phyloP scores from a whole-genome alignment of 441 rosid genomes.

The Gossypium armourianum region DNA sequence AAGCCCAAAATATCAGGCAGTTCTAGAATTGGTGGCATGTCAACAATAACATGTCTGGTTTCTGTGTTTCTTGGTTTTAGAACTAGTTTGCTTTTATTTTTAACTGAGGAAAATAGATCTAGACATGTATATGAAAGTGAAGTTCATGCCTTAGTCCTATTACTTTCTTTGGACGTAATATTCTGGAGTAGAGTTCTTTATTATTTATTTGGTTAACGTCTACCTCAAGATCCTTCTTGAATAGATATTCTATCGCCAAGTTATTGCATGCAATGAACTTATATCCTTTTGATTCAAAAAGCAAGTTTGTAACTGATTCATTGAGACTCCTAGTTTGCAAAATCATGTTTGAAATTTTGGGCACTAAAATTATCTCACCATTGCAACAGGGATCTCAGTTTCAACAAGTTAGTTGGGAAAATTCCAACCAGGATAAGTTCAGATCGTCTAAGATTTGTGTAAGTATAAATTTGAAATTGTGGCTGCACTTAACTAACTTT shows the following conservation, averaged over 20 bases:
- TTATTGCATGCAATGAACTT: neutral
- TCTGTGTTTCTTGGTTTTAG: neutral
- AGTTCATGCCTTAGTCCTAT: neutral
- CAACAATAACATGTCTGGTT: neutral
- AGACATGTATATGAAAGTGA: neutral
- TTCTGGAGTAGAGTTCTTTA: neutral
- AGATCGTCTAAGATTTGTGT: slow-evolving; percentile 39
- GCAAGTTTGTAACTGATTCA: neutral
- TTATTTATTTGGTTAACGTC: neutral
- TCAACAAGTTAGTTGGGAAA: slow-evolving; percentile 51
- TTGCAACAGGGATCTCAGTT: slow-evolving; percentile 69
- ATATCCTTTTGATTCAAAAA: neutral
- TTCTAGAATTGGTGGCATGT: neutral
- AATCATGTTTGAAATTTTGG: slow-evolving; percentile 1
- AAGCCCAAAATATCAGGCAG: neutral
- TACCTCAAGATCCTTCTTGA: neutral
- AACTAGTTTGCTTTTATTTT: neutral
- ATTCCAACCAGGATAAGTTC: slow-evolving; percentile 35
- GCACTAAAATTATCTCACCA: neutral
- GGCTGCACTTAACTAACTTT: neutral
- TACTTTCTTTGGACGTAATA: neutral
- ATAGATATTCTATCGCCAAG: slow-evolving; percentile 3
- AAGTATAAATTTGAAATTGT: slow-evolving; percentile 25
- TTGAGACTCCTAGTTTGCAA: neutral
- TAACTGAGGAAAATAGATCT: neutral